Evolutionary conservation across 768 basidiomycete species (phyloP), one percentile per base, ranked within the genome.

Genomic region (Imleria badia): DNA sequence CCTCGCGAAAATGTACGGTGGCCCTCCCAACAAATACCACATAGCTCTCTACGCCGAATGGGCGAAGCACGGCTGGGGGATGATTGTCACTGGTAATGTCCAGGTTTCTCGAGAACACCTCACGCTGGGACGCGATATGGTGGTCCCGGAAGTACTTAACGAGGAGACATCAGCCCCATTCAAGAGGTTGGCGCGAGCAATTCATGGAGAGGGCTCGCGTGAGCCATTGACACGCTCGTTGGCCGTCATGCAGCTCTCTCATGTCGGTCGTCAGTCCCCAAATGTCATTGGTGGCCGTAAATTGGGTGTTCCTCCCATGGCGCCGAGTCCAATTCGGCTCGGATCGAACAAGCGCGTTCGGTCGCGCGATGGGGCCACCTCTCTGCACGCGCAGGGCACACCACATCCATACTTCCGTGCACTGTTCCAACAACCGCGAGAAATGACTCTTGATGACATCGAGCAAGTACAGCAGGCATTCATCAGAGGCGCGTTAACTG

Each of bases 21-120:
- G 91, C 0, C 79, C 81, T 11, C 94, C 94, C 0, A 91, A 89
- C 58, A 61, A 72, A 14, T 68, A 75, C 41, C 89, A 94, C 67
- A 64, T 78, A 34, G 63, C 71, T 0, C 76, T 97, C 29, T 97
- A 98, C 66, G 69, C 80, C 0, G 73, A 76, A 60, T 98, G 94
- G 94, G 82, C 84, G 1, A 68, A 74, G 48, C 81, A 87, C 12
- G 78, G 79, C 44, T 98, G 91, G 91, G 95, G 92, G 1, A 91
- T 97, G 79, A 73, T 96, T 43, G 68, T 95, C 29, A 92, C 94
- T 0, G 95, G 95, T 5, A 94, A 94, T 59, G 79, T 91, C 5
- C 87, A 89, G 62, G 82, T 94, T 26, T 78, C 78, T 26, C 55
- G 56, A 0, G 68, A 75, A 1, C 91, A 94, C 64, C 75, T 93